A percentile compares a stretch with the other conserved stretches of the same genome.
Conservation (phyloP, 1,284 basidiomycete genomes). For the Puccinia coronata region DNA sequence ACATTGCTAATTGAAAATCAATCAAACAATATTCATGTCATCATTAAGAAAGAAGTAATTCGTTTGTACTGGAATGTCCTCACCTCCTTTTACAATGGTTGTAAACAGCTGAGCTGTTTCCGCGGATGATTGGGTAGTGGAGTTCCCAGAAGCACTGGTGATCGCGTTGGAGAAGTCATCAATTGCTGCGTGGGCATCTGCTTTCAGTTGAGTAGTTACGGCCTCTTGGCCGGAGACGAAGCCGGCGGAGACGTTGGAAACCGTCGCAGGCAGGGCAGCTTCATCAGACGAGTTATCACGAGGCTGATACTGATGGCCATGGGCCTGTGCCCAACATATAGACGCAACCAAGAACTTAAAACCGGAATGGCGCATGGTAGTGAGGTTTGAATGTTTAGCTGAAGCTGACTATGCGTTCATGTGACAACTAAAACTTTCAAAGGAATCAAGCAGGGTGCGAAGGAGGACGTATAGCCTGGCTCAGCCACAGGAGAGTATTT, state of each 20-base stretch:
- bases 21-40: neutral
- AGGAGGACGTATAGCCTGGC: no score
- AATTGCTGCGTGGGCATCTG: constrained; percentile 44
- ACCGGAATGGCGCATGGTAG: constrained; percentile 6
- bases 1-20: constrained; percentile 8
- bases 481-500: no score
- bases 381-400: no score
- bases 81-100: constrained; percentile 49
- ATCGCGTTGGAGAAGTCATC: constrained; percentile 22
- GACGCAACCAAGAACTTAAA: neutral
- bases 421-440: no score
- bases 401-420: no score
- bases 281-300: neutral
- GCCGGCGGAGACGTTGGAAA: constrained; percentile 32
- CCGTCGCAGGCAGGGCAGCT: constrained; percentile 9
- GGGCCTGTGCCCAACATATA: neutral
- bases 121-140: constrained; percentile 42
- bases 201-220: constrained; percentile 28
- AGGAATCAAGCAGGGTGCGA: no score
- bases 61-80: no score
- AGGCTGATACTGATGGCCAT: constrained; percentile 16
- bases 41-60: no score
- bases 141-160: constrained; percentile 13
- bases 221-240: constrained; percentile 15
- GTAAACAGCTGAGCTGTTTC: constrained; percentile 45